Conservation (phyloP, 2,329 filamentous ascomycete genomes). For the Colletotrichum coccodes region DNA sequence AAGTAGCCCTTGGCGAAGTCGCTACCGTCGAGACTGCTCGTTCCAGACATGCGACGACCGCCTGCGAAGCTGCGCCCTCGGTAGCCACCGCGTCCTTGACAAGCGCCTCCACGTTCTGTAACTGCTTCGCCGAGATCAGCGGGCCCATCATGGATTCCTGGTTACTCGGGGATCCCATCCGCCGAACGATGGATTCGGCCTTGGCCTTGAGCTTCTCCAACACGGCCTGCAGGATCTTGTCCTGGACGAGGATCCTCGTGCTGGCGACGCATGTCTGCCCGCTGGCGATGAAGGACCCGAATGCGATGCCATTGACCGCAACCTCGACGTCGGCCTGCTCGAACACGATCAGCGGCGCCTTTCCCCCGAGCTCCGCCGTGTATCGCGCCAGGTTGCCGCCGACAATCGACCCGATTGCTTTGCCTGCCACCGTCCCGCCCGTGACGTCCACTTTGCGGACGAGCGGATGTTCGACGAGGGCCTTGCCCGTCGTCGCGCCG, state of each 20-base stretch:
- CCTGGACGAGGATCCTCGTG: constrained; percentile 80
- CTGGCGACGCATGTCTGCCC: constrained; percentile 74
- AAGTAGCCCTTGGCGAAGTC: constrained; percentile 74
- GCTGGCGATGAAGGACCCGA: constrained; percentile 65
- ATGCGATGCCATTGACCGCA: constrained; percentile 76
- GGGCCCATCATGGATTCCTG: constrained; percentile 71
- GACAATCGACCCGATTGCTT: constrained; percentile 73
- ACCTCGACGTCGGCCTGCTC: constrained; percentile 71
- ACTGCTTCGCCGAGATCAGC: constrained; percentile 69
- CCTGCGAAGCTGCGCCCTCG: constrained; percentile 52
- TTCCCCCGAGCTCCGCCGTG: constrained; percentile 78
- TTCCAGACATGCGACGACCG: constrained; percentile 58
- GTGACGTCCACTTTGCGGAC: constrained; percentile 79
- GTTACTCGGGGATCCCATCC: constrained; percentile 68
- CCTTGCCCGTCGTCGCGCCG: constrained; percentile 62
- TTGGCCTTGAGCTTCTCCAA: constrained; percentile 72
- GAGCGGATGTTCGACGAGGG: constrained; percentile 61
- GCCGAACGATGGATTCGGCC: constrained; percentile 61
- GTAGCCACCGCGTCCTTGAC: constrained; percentile 70
- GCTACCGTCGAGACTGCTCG: constrained; percentile 59
- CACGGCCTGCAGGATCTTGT: constrained; percentile 72
- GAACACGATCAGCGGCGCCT: constrained; percentile 76
- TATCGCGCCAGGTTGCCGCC: constrained; percentile 75
- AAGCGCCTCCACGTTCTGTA: constrained; percentile 75
- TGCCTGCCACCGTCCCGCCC: constrained; percentile 77